Evolutionary conservation across 768 basidiomycete genomes (phyloP).

Genomic region (Leccinum aurantiacum): DNA sequence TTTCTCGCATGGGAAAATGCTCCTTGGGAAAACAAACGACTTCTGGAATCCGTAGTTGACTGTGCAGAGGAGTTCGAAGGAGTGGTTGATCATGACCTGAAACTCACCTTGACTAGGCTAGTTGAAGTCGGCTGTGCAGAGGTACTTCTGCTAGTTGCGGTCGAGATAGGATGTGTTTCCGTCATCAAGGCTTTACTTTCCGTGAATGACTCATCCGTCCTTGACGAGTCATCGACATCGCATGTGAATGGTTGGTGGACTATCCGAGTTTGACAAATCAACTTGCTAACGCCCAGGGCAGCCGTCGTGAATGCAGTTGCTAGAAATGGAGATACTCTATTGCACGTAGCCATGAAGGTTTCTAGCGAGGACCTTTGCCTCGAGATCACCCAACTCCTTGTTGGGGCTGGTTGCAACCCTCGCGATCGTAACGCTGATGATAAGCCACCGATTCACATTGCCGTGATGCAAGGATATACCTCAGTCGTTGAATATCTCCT

Average conservation of each 20-base stretch:
- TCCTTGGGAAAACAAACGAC: not conserved
- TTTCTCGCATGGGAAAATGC: not conserved
- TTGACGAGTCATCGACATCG: not conserved
- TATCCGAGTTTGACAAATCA: not conserved
- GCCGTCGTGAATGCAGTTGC: no score
- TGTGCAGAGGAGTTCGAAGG: not conserved
- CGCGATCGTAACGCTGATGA: not conserved
- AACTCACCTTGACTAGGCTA: not conserved
- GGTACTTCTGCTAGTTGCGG: constrained; percentile 6
- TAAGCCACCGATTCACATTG: not conserved
- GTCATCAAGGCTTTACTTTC: not conserved
- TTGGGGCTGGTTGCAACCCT: not conserved
- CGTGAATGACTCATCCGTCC: not conserved
- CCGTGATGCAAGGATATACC: not conserved
- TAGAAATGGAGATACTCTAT: not conserved
- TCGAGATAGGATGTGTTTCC: constrained; percentile 5
- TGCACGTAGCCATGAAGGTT: not conserved
- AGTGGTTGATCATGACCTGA: not conserved
- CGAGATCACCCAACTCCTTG: not conserved
- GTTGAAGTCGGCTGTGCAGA: constrained; percentile 1
- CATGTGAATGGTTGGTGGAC: not conserved
- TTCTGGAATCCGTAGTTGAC: not conserved
- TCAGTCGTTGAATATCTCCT: not conserved
- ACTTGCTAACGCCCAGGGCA: no score
- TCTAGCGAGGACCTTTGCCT: not conserved